Evolutionary conservation across 495 filamentous ascomycete species (phyloP).

Genomic region (Penicillium cosmopolitanum): DNA sequence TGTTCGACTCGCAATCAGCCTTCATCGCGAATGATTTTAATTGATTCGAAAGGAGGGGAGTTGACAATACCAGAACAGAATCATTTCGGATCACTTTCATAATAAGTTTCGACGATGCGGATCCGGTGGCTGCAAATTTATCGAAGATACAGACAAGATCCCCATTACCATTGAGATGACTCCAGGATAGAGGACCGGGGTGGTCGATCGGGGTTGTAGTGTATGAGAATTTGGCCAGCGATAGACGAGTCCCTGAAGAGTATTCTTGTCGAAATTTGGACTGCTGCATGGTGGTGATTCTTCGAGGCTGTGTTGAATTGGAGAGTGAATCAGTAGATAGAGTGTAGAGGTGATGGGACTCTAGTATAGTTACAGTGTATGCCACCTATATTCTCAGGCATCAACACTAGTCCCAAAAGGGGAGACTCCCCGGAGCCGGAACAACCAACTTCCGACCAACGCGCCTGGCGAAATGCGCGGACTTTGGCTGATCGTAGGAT

Average conservation of each 20-base stretch:
- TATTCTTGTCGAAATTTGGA: conserved; percentile 5
- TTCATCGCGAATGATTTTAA: not conserved
- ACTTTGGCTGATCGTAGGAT: conserved; percentile 32
- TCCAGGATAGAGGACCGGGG: conserved; percentile 42
- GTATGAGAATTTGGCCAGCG: conserved; percentile 49
- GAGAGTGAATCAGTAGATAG: not conserved
- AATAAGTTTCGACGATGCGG: conserved; percentile 16
- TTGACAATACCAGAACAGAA: conserved; percentile 34
- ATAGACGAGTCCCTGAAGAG: conserved; percentile 29
- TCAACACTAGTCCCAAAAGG: not conserved
- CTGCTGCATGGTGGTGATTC: not conserved
- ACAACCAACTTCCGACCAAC: conserved; percentile 23
- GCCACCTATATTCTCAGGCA: too few species aligned
- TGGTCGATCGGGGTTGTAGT: conserved; percentile 38
- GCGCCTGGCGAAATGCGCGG: conserved; percentile 32
- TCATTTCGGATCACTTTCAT: conserved; percentile 33
- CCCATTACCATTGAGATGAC: conserved; percentile 39
- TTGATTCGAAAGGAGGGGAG: not conserved
- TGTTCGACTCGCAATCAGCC: conserved; percentile 6
- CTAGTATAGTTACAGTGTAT: too few species aligned
- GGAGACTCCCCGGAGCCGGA: conserved; percentile 9
- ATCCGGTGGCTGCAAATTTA: conserved; percentile 6
- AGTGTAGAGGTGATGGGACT: too few species aligned
- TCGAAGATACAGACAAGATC: conserved; percentile 38
- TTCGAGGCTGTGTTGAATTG: not conserved